These are phyloP conservation scores for Lactifluus volemus DNA, from an alignment of 768 basidiomycete genomes.

Conservation along the genomic window DNA sequence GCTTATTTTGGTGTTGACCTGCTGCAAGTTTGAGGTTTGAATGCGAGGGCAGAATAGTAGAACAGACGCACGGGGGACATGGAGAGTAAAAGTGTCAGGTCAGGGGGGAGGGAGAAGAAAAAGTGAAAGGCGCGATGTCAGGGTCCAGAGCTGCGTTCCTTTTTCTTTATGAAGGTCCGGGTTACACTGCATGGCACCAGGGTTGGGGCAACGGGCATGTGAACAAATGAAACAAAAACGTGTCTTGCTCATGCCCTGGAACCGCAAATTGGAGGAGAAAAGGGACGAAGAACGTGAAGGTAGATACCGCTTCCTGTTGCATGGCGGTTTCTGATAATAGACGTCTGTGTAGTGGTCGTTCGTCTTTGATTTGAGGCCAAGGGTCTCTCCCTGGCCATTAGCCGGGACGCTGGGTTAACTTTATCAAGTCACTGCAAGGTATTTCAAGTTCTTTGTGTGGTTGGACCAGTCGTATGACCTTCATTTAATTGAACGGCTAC, in stretches of 20 bases:
- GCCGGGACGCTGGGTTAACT: too few species aligned
- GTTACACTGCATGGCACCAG: slow-evolving; percentile 1
- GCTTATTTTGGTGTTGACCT: slow-evolving; percentile 18
- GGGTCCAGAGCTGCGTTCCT: not conserved
- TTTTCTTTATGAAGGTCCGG: slow-evolving; percentile 9
- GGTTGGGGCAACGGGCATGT: slow-evolving; percentile 18
- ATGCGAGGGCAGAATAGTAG: not conserved
- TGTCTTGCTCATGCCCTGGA: slow-evolving; percentile 8
- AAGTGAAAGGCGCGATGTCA: not conserved
- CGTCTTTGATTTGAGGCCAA: not conserved
- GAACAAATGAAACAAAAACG: slow-evolving; percentile 3
- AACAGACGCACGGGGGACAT: slow-evolving; percentile 17
- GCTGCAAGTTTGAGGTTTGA: not conserved
- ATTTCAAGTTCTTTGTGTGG: too few species aligned
- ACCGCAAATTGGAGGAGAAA: not conserved
- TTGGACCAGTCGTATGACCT: too few species aligned
- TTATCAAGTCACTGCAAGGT: too few species aligned
- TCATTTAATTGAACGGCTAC: not conserved
- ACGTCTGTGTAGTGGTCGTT: not conserved
- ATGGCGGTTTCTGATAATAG: not conserved
- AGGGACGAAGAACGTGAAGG: not conserved
- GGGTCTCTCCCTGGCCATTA: not conserved
- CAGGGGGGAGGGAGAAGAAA: not conserved
- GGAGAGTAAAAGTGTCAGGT: too few species aligned
- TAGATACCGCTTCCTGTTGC: not conserved